Percentiles rank a stretch among this genome's conserved stretches.
These are phyloP conservation scores for Rhodosporidiobolus sp. DNA, from an alignment of 768 basidiomycete genomes.

Conservation along the genomic window DNA sequence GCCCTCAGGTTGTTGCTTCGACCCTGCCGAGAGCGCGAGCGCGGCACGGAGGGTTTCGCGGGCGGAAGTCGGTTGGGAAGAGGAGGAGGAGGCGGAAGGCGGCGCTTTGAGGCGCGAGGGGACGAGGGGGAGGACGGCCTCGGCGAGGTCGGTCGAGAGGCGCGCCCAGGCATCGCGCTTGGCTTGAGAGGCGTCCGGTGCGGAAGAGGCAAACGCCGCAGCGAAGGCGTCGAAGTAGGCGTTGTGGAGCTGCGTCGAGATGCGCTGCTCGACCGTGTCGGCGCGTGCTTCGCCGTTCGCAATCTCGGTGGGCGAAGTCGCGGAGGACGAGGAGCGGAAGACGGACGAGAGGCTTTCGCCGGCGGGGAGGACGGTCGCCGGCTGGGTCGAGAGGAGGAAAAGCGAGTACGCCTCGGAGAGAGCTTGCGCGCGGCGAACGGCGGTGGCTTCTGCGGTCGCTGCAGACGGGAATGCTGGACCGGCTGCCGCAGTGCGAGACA, in stretches of 20 bases:
- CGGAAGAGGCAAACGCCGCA: neutral
- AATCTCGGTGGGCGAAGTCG: neutral
- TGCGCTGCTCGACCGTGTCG: neutral
- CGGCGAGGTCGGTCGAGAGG: neutral
- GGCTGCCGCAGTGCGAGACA: neutral
- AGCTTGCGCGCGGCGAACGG: neutral
- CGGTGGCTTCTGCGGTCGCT: neutral
- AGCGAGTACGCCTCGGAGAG: slow-evolving; percentile 12
- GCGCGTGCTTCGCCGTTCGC: neutral
- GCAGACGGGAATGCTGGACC: neutral
- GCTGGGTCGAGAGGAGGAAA: slow-evolving; percentile 1
- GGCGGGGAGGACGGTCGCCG: slow-evolving; percentile 6
- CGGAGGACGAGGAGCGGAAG: slow-evolving; percentile 4
- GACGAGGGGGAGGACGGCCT: neutral
- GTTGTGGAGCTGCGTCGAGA: neutral
- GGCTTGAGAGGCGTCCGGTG: neutral
- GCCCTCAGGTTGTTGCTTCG: neutral
- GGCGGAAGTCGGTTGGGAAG: neutral
- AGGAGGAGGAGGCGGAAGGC: no score
- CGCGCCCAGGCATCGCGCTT: neutral
- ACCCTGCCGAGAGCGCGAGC: no score
- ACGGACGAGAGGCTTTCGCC: slow-evolving; percentile 5
- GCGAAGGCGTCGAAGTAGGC: slow-evolving; percentile 18
- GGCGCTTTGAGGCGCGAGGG: neutral
- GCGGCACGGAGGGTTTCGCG: no score